Evolutionary conservation across 31 red algal species (phyloP).

Genomic region (Endocladia muricata): DNA sequence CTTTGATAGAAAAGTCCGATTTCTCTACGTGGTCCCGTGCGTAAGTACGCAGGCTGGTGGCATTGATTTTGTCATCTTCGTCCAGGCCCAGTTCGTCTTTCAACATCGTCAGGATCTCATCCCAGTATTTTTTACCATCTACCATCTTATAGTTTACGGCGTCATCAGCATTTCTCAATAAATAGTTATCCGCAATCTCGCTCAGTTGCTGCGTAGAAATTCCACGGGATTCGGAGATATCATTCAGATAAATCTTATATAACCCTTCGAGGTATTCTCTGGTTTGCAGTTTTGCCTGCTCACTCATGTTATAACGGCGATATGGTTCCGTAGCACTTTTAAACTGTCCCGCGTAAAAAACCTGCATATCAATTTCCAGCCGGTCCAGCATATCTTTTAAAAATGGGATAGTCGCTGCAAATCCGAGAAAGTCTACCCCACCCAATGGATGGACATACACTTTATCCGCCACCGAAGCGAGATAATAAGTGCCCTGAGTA

Average conservation of each 20-base stretch:
- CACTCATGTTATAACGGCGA: neutral
- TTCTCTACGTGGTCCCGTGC: too few relatives aligned
- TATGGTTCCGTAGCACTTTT: slow-evolving; percentile 10
- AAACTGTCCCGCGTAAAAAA: slow-evolving; percentile 5
- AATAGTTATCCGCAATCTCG: neutral
- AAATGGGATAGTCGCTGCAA: neutral
- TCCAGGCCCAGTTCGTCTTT: neutral
- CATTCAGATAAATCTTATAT: neutral
- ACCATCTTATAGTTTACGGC: neutral
- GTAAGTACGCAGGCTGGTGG: too few relatives aligned
- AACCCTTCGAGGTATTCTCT: neutral
- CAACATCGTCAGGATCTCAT: neutral
- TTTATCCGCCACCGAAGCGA: neutral
- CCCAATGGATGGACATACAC: neutral
- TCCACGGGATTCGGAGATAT: neutral
- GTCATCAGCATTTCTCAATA: neutral
- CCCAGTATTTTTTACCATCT: neutral
- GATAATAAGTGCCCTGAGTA: neutral
- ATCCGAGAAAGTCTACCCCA: neutral
- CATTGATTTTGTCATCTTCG: neutral
- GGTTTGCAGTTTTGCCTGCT: neutral
- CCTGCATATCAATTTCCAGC: neutral
- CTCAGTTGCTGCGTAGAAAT: neutral
- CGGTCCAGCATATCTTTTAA: neutral
- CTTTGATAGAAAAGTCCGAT: too few relatives aligned